These are phyloP conservation scores for Botrytis aclada DNA, from an alignment of 2,329 filamentous ascomycete genomes.

Conservation along the genomic window DNA sequence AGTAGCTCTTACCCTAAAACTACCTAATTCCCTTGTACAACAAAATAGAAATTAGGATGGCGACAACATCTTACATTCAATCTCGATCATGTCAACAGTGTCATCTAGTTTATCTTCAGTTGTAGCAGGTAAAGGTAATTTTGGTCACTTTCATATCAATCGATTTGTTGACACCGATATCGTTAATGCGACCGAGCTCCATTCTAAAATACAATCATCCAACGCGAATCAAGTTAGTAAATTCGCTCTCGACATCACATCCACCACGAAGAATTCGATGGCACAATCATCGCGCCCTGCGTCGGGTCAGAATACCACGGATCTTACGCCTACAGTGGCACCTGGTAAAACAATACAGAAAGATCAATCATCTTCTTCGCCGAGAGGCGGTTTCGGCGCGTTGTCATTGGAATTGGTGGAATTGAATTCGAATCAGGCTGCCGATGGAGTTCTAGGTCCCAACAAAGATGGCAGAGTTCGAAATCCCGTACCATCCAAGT, in stretches of 20 bases:
- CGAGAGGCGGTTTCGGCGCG: conserved; percentile 43
- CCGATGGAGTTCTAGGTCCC: conserved; percentile 37
- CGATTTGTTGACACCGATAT: conserved; percentile 27
- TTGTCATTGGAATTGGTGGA: conserved; percentile 52
- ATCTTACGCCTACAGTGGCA: conserved; percentile 24
- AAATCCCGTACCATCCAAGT: conserved; percentile 59
- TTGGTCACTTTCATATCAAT: conserved; percentile 24
- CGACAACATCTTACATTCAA: conserved; percentile 25
- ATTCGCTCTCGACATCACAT: conserved; percentile 12
- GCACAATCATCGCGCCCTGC: conserved; percentile 30
- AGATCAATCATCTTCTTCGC: conserved; percentile 27
- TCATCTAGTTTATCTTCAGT: conserved; percentile 26
- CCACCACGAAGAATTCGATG: conserved; percentile 12
- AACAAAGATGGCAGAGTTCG: conserved; percentile 50
- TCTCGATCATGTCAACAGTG: conserved; percentile 33
- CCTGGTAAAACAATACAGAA: conserved; percentile 26
- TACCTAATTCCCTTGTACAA: conserved; percentile 13
- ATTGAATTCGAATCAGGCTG: conserved; percentile 39
- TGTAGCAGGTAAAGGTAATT: conserved; percentile 21
- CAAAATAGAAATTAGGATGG: conserved; percentile 28
- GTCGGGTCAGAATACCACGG: conserved; percentile 29
- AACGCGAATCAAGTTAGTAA: conserved; percentile 18
- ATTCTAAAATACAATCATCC: conserved; percentile 21
- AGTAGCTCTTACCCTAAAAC: neutral
- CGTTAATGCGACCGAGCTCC: conserved; percentile 21